Evolutionary conservation across 2,329 filamentous ascomycete genomes (phyloP), one percentile per base, ranked within the genome.

Genomic region (Sclerotinia glacialis): DNA sequence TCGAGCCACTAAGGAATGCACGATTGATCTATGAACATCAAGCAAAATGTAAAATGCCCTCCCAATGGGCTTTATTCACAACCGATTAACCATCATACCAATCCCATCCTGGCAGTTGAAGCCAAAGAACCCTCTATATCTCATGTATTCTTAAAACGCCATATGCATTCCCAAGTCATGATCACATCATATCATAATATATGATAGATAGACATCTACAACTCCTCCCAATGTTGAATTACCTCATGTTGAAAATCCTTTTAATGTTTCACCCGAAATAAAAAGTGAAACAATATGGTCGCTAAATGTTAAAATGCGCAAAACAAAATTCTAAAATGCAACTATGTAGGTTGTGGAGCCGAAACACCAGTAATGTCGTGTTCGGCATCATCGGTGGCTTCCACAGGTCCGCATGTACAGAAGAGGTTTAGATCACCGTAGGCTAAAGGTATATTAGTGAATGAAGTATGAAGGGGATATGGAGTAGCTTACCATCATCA

Each of bases 391-490:
- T 92, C 90, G 9, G 96, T 91, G 0, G 93, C 92, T 34, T 92
- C 91, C 12, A 96, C 91, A 0, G 93, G 92, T 49, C 91, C 90
- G 78, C 93, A 97, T 12, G 92, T 96, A 83, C 93, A 97, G 84
- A 97, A 97, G 69, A 97, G 86, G 80, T 97, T 96, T 75, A 89
- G 85, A 76, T 97, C 93, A 68, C 93, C 93, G 75, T 92, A 97
- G 16, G 91, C 91, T 94, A 72, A 42, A 26, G 26, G 6, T 56
- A 64, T 54, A 44, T 74, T 69, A 71, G 71, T 59, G 40, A 26
- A 18, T 65, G 18, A 49, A 60, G 73, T 62, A 71, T 31, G 63
- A 55, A 50, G 18, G 0, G 14, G 21, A 64, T 65, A 40, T 16
- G 18, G 56, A 65, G 40, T 64, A 31, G 83, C 89, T 83, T 79